Base-by-base conservation (phyloP, 2,329 filamentous ascomycete species). In the Drechslerella coelobrocha region DNA sequence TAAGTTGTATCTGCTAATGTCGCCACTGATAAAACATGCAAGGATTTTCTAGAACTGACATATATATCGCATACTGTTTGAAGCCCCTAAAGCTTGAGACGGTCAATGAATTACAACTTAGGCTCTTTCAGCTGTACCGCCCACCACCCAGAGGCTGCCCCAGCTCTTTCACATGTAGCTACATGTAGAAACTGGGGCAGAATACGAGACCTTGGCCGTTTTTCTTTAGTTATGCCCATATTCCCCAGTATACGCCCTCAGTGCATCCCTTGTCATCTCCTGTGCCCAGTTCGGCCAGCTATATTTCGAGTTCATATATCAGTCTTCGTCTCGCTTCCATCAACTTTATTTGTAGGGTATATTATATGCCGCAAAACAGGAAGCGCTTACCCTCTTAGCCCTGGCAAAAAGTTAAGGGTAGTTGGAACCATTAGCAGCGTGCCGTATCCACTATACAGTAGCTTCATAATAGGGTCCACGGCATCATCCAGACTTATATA, bases 231-330 rank as follows among this genome's bases (percentile, higher is more conserved):
- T n/a, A n/a, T n/a, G n/a, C 21, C 29, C 31, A 50, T 61, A 61
- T 43, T 61, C 21, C 10, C 59, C 59, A 26, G 59, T 54, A 34
- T 53, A 45, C 5, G 47, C 31, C 23, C 34, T 61, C 19, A 45
- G 48, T 29, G 37, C 39, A 29, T 63, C 51, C 21, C 60, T 47
- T 23, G 51, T 3, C 23, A 14, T 9, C 39, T 63, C 27, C 31
- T 63, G 41, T 17, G 41, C 26, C 60, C 14, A 50, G 27, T 50
- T 14, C 26, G 51, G 23, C 51, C 60, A 63, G 12, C 60, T 63
- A 50, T n/a, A 23, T 54, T 39, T 31, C 10, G 12, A 14, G 60
- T 56, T 56, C 41, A 37, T 48, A 27, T 14, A 19, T 51, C n/a
- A n/a, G n/a, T n/a, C n/a, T n/a, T n/a, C n/a, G n/a, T n/a, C n/a